phyloP scores from a whole-genome alignment of 176 grass and related monocot species.

The Hordeum marinum region DNA sequence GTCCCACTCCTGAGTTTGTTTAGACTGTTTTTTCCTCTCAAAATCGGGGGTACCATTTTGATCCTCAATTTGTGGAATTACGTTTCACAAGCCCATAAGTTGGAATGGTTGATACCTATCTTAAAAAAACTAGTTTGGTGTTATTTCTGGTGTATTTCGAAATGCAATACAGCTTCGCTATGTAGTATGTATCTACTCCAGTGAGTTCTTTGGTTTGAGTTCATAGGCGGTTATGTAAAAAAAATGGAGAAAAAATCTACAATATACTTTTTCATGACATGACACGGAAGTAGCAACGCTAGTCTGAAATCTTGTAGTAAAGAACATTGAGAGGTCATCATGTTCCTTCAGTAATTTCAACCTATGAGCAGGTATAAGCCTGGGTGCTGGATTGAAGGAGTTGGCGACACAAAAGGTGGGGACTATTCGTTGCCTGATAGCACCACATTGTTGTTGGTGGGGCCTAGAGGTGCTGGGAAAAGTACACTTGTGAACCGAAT shows the following conservation, averaged over 20 bases:
- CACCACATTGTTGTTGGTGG: conserved; percentile 66
- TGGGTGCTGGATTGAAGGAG: conserved; percentile 60
- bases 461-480: conserved; percentile 77
- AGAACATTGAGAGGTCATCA: neutral
- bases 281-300: neutral
- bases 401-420: conserved; percentile 22
- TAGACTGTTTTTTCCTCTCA: neutral
- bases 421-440: conserved; percentile 60
- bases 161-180: neutral
- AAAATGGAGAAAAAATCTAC: neutral
- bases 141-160: neutral
- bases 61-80: neutral
- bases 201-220: neutral
- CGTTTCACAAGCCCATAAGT: neutral
- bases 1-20: neutral
- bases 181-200: neutral
- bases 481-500: conserved; percentile 68
- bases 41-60: neutral
- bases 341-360: neutral
- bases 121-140: neutral
- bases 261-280: neutral
- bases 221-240: neutral
- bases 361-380: conserved; percentile 58
- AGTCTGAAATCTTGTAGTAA: neutral
- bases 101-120: neutral